A percentile compares a stretch with the other conserved stretches of the same genome.
Conservation (phyloP, 306 rosid species). For the Hippophae gyantsensis region DNA sequence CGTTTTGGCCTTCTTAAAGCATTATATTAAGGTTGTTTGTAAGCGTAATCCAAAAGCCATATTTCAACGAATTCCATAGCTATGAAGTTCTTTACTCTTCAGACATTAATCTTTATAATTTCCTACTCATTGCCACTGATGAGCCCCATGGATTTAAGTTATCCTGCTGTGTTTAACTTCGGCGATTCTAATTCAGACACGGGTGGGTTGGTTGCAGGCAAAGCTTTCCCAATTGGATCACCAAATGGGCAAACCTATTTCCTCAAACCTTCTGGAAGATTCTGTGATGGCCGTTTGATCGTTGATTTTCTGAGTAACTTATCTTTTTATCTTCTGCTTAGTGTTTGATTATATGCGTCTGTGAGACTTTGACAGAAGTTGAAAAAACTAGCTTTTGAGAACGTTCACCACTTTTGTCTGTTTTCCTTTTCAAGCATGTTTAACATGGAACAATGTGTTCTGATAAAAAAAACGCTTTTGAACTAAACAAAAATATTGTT, state of each 20-base stretch:
- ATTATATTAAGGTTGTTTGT: no score
- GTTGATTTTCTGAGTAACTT: conserved; percentile 27
- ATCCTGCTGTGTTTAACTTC: conserved; percentile 32
- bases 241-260: conserved; percentile 23
- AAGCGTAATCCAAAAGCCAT: no score
- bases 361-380: no score
- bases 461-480: no score
- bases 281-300: conserved; percentile 35
- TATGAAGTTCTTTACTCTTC: conserved; percentile 2
- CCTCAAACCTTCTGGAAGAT: conserved; percentile 25
- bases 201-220: conserved; percentile 26
- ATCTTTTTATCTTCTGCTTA: not conserved
- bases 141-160: conserved; percentile 9
- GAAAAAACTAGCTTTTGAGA: no score
- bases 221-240: conserved; percentile 18
- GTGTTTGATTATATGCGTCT: not conserved
- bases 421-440: no score
- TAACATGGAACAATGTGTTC: no score
- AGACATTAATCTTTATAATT: conserved; percentile 4
- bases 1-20: not conserved
- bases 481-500: no score
- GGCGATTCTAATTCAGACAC: conserved; percentile 40
- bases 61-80: conserved; percentile 5
- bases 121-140: conserved; percentile 6
- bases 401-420: no score